Evolutionary conservation across 768 basidiomycete species (phyloP).

Genomic region (Coprinellus micaceus): DNA sequence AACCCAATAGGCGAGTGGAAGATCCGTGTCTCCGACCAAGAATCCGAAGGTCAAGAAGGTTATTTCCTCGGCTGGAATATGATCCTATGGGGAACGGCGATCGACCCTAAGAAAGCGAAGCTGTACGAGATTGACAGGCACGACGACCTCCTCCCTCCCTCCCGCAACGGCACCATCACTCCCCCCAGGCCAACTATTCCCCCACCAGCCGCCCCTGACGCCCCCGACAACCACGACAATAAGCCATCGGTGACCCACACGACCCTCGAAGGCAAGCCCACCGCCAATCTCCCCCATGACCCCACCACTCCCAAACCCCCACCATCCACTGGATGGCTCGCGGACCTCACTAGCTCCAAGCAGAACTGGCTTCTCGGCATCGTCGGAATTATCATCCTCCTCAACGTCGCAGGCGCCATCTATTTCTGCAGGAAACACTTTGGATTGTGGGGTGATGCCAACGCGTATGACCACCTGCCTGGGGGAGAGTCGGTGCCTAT

Average conservation of each 20-base stretch:
- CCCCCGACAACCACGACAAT: conserved; percentile 25
- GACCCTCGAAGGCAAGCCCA: conserved; percentile 70
- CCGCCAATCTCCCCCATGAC: conserved; percentile 77
- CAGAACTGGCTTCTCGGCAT: conserved; percentile 88
- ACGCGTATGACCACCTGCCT: conserved; percentile 54
- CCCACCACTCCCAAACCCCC: conserved; percentile 37
- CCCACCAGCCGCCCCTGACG: no score
- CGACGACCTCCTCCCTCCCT: conserved; percentile 46
- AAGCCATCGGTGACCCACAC: conserved; percentile 70
- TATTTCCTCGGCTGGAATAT: conserved; percentile 88
- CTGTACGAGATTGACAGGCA: conserved; percentile 55
- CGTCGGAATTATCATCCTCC: conserved; percentile 61
- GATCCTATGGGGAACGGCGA: conserved; percentile 83
- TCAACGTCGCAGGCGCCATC: conserved; percentile 56
- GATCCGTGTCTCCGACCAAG: conserved; percentile 77
- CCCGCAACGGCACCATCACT: conserved; percentile 33
- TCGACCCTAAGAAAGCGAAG: conserved; percentile 64
- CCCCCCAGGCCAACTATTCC: conserved; percentile 29
- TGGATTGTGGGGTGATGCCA: conserved; percentile 29
- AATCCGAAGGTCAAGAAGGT: conserved; percentile 47
- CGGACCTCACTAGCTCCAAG: conserved; percentile 62
- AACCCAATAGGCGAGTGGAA: conserved; percentile 90
- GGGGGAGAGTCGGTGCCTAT: conserved; percentile 73
- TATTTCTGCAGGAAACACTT: conserved; percentile 73
- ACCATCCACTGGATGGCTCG: conserved; percentile 72